phyloP scores from a whole-genome alignment of 1,284 basidiomycete species.

The Rhodotorula sp. region DNA sequence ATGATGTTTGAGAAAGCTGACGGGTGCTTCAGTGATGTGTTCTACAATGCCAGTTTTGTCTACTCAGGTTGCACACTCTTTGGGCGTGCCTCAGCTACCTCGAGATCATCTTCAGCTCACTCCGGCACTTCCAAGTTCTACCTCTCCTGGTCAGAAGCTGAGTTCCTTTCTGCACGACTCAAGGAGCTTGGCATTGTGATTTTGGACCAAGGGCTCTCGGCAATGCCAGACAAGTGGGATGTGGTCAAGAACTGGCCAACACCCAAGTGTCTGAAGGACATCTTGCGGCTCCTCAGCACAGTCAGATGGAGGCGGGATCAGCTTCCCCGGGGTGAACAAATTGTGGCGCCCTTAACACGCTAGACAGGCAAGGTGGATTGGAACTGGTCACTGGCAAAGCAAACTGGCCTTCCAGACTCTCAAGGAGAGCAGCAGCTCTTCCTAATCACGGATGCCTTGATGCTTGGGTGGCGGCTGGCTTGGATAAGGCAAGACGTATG shows the following conservation, averaged over 20 bases:
- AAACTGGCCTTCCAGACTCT: conserved; percentile 50
- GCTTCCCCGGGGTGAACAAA: conserved; percentile 49
- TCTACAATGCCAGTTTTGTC: conserved; percentile 51
- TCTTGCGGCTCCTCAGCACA: conserved; percentile 53
- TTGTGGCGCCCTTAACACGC: background rate
- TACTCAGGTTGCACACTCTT: conserved; percentile 44
- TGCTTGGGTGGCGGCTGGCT: conserved; percentile 52
- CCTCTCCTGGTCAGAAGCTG: conserved; percentile 42
- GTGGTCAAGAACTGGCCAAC: conserved; percentile 40
- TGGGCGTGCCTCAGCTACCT: conserved; percentile 49
- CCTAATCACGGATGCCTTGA: conserved; percentile 54
- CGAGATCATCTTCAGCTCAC: conserved; percentile 39
- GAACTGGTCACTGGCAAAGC: conserved; percentile 4
- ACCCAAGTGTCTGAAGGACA: conserved; percentile 50
- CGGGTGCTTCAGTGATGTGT: conserved; percentile 46
- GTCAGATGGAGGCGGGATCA: conserved; percentile 53
- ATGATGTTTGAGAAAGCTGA: conserved; percentile 47
- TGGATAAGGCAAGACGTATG: conserved; percentile 41
- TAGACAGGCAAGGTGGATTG: too few species aligned
- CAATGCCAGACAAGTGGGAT: conserved; percentile 45
- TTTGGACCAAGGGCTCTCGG: conserved; percentile 46
- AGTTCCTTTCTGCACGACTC: conserved; percentile 41
- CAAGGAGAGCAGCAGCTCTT: conserved; percentile 52
- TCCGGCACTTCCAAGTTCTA: too few species aligned
- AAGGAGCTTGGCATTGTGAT: conserved; percentile 49